These are phyloP conservation scores for Mycena filopes DNA, from an alignment of 768 basidiomycete genomes.

Conservation along the genomic window DNA sequence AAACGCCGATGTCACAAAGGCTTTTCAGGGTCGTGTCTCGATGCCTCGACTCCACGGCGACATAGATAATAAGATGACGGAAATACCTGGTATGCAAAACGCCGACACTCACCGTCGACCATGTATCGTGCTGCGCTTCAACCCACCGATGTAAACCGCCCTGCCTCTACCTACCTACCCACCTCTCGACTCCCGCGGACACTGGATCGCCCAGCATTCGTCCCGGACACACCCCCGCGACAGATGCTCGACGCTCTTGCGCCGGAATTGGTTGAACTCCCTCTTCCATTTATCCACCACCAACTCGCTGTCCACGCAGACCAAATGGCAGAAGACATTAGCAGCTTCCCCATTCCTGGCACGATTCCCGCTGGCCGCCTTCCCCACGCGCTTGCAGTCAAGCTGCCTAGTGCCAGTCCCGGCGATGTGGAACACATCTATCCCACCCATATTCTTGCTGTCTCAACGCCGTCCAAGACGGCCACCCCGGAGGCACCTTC, in stretches of 20 bases:
- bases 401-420: background rate
- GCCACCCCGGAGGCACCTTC: background rate
- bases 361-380: background rate
- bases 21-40: too few species aligned
- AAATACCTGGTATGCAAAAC: background rate
- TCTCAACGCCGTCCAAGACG: background rate
- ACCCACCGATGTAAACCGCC: background rate
- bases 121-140: background rate
- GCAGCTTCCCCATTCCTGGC: background rate
- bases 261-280: conserved; percentile 53
- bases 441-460: conserved; percentile 25
- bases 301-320: conserved; percentile 6
- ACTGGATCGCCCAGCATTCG: conserved; percentile 9
- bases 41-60: background rate
- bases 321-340: conserved; percentile 11
- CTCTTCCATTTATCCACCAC: conserved; percentile 57
- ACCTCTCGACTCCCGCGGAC: background rate
- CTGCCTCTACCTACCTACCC: background rate
- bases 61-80: background rate
- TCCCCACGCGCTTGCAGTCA: background rate
- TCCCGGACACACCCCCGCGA: conserved; percentile 41
- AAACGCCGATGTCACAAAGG: background rate
- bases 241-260: conserved; percentile 54
- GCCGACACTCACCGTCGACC: background rate
- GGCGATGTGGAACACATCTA: background rate